Evolutionary conservation across 2,329 filamentous ascomycete genomes (phyloP), one percentile per base, ranked within the genome.

Genomic region (Colletotrichum coccodes): DNA sequence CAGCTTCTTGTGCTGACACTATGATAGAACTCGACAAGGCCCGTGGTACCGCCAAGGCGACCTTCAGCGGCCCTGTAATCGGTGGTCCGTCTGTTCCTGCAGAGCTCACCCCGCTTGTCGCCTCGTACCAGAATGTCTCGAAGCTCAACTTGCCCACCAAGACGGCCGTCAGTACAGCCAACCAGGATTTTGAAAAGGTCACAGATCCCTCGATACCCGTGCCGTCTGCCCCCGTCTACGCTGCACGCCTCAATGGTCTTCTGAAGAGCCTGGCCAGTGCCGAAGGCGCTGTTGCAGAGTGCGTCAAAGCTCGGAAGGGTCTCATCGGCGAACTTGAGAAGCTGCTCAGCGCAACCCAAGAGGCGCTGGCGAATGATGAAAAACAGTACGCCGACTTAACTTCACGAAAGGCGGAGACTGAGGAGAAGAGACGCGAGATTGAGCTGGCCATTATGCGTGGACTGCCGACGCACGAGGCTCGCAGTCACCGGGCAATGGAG

Each of bases 391-490:
- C 85, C 7, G 87, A 92, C 18, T 80, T 98, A 23, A 81, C 85
- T 4, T 84, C 83, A n/a, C 90, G 91, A 64, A 94, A 92, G 73
- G 80, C 83, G 3, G 89, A 90, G 64, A 93, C 94, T 18, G 95
- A 98, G 74, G 83, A 86, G 21, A 95, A 94, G 81, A 97, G 97
- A 79, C 90, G 91, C 60, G 92, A 96, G 54, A 94, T 99, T 8
- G 96, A 99, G 79, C 90, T 95, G 72, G 91, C 90, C 56, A 98
- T 99, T 73, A 94, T 99, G 87, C 90, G 92, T 59, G 94, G 93
- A 9, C 86, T 97, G 16, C 87, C 89, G 1, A 87, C 90, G 9
- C 84, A 83, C 60, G 85, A 88, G 65, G 81, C 83, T 23, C 83
- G 53, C 79, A 80, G 9, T 83, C 88, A 11, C 81, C 84, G 4